Conservation (phyloP, 805 yeast genomes). For the Candida krabiensis region DNA sequence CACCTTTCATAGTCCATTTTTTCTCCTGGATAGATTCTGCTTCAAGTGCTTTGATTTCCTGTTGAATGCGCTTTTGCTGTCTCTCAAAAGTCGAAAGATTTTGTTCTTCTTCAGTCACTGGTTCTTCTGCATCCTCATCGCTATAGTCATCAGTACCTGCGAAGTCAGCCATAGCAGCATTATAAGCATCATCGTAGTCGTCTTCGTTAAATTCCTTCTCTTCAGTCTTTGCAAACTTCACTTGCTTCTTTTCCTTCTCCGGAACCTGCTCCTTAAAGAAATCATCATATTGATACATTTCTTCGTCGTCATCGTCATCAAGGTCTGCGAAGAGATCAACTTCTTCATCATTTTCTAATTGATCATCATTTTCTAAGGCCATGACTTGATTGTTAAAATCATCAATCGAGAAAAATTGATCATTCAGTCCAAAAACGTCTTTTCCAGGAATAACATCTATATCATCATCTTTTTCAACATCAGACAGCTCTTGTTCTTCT, state of each 20-base stretch:
- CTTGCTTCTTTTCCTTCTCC: conserved; percentile 15
- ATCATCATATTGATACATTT: conserved; percentile 60
- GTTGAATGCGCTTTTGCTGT: conserved; percentile 74
- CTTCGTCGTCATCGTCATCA: conserved; percentile 48
- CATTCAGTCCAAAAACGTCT: conserved; percentile 71
- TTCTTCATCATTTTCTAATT: conserved; percentile 46
- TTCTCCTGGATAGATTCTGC: conserved; percentile 87
- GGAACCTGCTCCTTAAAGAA: conserved; percentile 49
- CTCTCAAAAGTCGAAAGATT: conserved; percentile 75
- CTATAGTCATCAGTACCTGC: conserved; percentile 45
- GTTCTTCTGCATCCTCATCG: conserved; percentile 32
- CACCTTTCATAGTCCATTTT: conserved; percentile 94
- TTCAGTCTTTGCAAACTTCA: conserved; percentile 28
- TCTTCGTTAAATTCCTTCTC: conserved; percentile 54
- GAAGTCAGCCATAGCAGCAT: conserved; percentile 61
- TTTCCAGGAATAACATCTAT: conserved; percentile 32
- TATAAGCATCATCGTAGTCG: conserved; percentile 61
- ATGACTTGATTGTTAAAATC: conserved; percentile 77
- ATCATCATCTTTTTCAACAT: conserved; percentile 18
- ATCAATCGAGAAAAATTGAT: conserved; percentile 81
- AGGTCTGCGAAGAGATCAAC: conserved; percentile 53
- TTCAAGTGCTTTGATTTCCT: conserved; percentile 78
- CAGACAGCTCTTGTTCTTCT: conserved; percentile 31
- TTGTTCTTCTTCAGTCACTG: conserved; percentile 36
- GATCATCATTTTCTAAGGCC: conserved; percentile 51